Conservation (phyloP, 2,329 filamentous ascomycete genomes). For the Colletotrichum somersetense region DNA sequence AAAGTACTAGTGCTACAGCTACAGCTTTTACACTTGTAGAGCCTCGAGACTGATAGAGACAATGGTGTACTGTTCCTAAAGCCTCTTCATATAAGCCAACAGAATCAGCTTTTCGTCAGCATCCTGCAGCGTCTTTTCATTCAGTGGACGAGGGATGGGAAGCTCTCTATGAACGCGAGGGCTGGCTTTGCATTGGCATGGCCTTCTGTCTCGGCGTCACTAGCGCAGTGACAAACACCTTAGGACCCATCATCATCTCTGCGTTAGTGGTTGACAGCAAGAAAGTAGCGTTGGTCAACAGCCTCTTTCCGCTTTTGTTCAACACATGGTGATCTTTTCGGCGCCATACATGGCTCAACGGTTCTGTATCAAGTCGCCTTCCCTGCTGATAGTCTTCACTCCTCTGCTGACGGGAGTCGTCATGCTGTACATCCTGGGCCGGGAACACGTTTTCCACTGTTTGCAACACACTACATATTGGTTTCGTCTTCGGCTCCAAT, state of each 20-base stretch:
- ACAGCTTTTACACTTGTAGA: too few species aligned
- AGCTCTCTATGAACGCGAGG: slow-evolving; percentile 61
- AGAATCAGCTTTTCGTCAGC: too few species aligned
- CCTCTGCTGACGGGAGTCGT: slow-evolving; percentile 72
- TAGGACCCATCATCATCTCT: slow-evolving; percentile 72
- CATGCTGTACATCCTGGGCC: slow-evolving; percentile 67
- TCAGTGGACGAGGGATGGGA: slow-evolving; percentile 62
- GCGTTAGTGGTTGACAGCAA: slow-evolving; percentile 72
- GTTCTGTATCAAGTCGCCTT: slow-evolving; percentile 66
- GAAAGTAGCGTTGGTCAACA: slow-evolving; percentile 71
- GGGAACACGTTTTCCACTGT: slow-evolving; percentile 57
- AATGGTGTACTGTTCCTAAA: too few species aligned
- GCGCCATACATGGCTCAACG: slow-evolving; percentile 70
- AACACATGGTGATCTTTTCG: slow-evolving; percentile 70
- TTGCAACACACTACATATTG: slow-evolving; percentile 75
- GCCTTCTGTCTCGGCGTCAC: slow-evolving; percentile 74
- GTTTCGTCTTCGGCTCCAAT: slow-evolving; percentile 75
- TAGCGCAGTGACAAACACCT: slow-evolving; percentile 72
- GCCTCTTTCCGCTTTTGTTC: slow-evolving; percentile 74
- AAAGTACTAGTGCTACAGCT: too few species aligned
- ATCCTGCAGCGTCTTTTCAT: too few species aligned
- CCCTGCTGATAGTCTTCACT: slow-evolving; percentile 66
- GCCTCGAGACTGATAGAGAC: too few species aligned
- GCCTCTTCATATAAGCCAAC: too few species aligned
- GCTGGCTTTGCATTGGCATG: slow-evolving; percentile 71